These are phyloP conservation scores for Peronosclerospora sorghi DNA, from an alignment of 352 stramenopile genomes.

Conservation along the genomic window DNA sequence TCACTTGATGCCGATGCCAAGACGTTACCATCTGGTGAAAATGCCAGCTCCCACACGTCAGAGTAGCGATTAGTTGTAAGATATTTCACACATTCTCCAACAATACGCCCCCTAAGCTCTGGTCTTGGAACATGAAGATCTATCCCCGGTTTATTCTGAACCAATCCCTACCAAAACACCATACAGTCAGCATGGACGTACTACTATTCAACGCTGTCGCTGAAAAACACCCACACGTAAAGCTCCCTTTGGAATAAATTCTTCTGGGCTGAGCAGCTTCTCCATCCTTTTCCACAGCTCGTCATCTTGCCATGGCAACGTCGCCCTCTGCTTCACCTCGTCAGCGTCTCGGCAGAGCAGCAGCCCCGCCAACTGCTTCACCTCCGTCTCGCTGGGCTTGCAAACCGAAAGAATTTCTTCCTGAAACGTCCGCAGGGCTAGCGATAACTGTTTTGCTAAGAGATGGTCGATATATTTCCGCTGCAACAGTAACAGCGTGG, in stretches of 20 bases:
- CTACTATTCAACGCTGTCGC: background rate
- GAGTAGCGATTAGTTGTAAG: constrained; percentile 29
- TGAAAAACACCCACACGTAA: constrained; percentile 32
- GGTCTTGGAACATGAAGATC: constrained; percentile 10
- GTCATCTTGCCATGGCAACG: constrained; percentile 31
- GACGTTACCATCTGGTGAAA: constrained; percentile 65
- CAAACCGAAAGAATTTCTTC: constrained; percentile 48
- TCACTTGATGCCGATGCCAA: constrained; percentile 75
- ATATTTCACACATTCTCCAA: constrained; percentile 26
- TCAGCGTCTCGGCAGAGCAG: constrained; percentile 39
- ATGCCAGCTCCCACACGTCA: constrained; percentile 61
- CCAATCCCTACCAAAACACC: constrained; percentile 25
- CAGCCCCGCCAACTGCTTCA: constrained; percentile 38
- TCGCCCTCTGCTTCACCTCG: constrained; percentile 24
- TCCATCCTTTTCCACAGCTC: constrained; percentile 42
- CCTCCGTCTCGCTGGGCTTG: constrained; percentile 33
- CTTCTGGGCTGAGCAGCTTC: constrained; percentile 44
- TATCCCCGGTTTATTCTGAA: constrained; percentile 17
- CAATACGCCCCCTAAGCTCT: constrained; percentile 10
- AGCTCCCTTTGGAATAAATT: constrained; percentile 50
- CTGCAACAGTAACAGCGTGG: constrained; percentile 45
- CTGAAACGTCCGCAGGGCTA: constrained; percentile 48
- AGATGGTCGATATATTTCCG: constrained; percentile 56
- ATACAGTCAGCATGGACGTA: background rate
- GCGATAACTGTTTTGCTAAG: constrained; percentile 22